Evolutionary conservation across 495 filamentous ascomycete species (phyloP), one percentile per base, ranked within the genome.

Genomic region (Durotheca rogersii): DNA sequence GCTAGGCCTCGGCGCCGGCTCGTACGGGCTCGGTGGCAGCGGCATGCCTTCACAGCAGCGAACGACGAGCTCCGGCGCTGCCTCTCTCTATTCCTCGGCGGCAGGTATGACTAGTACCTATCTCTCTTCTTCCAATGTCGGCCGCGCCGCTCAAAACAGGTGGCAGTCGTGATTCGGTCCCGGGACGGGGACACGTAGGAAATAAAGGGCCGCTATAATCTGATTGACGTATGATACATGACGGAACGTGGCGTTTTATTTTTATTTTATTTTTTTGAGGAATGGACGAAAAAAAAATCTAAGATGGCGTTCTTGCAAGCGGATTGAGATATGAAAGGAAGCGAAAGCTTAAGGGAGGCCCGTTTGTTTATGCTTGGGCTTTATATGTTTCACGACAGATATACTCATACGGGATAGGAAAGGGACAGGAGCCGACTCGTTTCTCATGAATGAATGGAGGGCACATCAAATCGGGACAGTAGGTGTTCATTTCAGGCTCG

Each of bases 31-130:
- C 7, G 46, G 58, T 25, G 53, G 57, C 32, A 51, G 56, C 16
- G 43, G 53, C 21, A 58, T 64, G n/a, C 52, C 56, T 0, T 38
- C 53, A 15, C 60, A 63, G 14, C 63, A 66, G 30, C 60, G 65
- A 17, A 61, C 65, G 16, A 64, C 56, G n/a, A 36, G 53, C 43
- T 58, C 58, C 1, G 60, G 55, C 45, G 40, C 57, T 11, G 47
- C 53, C 23, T 44, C 61, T 7, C 46, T 62, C 17, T 65, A 62
- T 32, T 49, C 53, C 10, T 56, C 64, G 3, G 53, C 58, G 12
- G 49, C 64, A n/a, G 58, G 58, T 14, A 62, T 67, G 50, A 63
- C 47, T 39, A 63, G 44, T 17, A 60, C 17, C 11, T 66, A 63
- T 29, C 30, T 66, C 4, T 37, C 58, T 9, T 53, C 61, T n/a